These are phyloP conservation scores for Exophiala sideris DNA, from an alignment of 2,329 filamentous ascomycete genomes.

Conservation along the genomic window DNA sequence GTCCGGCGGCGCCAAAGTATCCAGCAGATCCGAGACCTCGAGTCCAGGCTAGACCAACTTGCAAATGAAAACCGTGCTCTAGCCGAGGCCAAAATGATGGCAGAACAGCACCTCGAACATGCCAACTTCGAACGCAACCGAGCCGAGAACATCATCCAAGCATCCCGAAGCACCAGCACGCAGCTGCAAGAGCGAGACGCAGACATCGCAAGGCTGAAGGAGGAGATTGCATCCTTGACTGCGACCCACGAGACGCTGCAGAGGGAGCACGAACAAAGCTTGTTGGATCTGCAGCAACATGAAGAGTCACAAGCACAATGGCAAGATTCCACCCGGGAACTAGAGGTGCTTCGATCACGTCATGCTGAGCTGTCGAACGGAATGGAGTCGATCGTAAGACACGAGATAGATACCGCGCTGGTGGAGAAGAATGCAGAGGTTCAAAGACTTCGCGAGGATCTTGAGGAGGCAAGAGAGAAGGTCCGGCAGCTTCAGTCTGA, in stretches of 20 bases:
- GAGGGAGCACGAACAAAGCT: slow-evolving; percentile 69
- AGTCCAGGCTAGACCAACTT: slow-evolving; percentile 78
- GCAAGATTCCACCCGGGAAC: slow-evolving; percentile 62
- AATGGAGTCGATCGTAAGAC: slow-evolving; percentile 59
- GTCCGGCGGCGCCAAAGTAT: slow-evolving; percentile 97
- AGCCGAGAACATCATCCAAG: slow-evolving; percentile 49
- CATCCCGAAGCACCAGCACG: slow-evolving; percentile 62
- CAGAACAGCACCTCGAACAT: slow-evolving; percentile 63
- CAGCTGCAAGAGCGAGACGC: slow-evolving; percentile 77
- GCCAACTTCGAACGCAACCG: slow-evolving; percentile 53
- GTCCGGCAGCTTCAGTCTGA: slow-evolving; percentile 59
- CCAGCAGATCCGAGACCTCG: slow-evolving; percentile 85
- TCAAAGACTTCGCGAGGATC: slow-evolving; percentile 69
- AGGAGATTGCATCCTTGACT: slow-evolving; percentile 74
- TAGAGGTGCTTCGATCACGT: slow-evolving; percentile 64
- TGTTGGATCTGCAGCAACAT: slow-evolving; percentile 64
- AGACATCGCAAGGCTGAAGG: slow-evolving; percentile 79
- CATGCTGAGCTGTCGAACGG: slow-evolving; percentile 61
- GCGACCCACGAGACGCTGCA: slow-evolving; percentile 80
- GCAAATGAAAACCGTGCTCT: slow-evolving; percentile 79
- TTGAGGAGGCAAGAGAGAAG: slow-evolving; percentile 66
- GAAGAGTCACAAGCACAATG: slow-evolving; percentile 52
- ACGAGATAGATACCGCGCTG: slow-evolving; percentile 63
- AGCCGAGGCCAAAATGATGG: slow-evolving; percentile 65
- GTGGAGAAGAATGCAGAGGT: slow-evolving; percentile 83